Percentiles rank a stretch among this genome's conserved stretches.
Conservation (phyloP, 2,329 filamentous ascomycete genomes). For the Lasiodiplodia hormozganensis region DNA sequence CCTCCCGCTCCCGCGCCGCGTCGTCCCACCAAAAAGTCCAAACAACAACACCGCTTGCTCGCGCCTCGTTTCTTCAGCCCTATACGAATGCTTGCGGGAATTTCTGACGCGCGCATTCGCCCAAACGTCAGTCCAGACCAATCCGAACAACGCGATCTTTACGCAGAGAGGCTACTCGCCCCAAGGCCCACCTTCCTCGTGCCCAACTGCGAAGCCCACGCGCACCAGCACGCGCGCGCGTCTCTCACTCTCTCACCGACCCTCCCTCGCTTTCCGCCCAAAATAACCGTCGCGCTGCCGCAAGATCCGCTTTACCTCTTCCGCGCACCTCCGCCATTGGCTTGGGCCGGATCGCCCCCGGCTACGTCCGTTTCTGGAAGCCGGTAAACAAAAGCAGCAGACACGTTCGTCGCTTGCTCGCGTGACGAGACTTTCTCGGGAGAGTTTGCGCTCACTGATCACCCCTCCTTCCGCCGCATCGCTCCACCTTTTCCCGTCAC, state of each 20-base stretch:
- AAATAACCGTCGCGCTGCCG: background rate
- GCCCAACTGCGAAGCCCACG: constrained; percentile 1
- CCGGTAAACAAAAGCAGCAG: constrained; percentile 2
- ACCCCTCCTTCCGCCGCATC: background rate
- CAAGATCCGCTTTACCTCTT: background rate
- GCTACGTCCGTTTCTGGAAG: background rate
- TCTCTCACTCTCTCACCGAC: background rate
- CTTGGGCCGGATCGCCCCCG: background rate
- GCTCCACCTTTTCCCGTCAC: background rate
- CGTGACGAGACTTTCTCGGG: background rate
- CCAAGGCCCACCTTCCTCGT: background rate
- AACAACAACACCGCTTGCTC: constrained; percentile 12
- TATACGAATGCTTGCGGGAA: background rate
- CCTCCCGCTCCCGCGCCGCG: constrained; percentile 25
- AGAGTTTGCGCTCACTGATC: background rate
- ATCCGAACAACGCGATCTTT: background rate
- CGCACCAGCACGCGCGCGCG: background rate
- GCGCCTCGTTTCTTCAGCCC: background rate
- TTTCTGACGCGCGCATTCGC: background rate
- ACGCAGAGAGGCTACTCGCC: background rate
- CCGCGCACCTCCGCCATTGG: background rate
- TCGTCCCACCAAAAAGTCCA: constrained; percentile 26
- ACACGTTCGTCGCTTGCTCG: background rate
- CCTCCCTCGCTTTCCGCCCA: background rate
- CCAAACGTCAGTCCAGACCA: background rate